Percentiles rank a stretch among this genome's conserved stretches.
phyloP scores from a whole-genome alignment of 2,329 filamentous ascomycete species.

The Domatiomyces catenatus region DNA sequence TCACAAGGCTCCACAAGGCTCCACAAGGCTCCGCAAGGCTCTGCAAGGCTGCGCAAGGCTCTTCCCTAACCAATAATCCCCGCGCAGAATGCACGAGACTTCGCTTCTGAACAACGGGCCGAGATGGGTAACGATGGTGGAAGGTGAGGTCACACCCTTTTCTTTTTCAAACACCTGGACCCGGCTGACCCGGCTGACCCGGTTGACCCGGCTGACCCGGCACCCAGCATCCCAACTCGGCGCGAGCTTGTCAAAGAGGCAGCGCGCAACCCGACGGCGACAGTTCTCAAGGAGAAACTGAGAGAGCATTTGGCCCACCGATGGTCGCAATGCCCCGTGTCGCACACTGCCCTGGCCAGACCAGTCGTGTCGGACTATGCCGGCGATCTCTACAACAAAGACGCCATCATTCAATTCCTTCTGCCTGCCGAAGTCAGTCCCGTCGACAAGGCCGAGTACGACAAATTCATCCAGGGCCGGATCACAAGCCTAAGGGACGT shows the following conservation, averaged over 20 bases:
- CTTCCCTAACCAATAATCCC: background rate
- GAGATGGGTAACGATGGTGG: slow-evolving; percentile 89
- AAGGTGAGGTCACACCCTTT: slow-evolving; percentile 32
- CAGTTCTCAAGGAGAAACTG: slow-evolving; percentile 76
- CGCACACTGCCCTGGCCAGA: slow-evolving; percentile 54
- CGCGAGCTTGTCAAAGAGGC: slow-evolving; percentile 93
- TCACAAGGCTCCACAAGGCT: background rate
- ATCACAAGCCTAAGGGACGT: slow-evolving; percentile 76
- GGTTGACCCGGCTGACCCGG: slow-evolving; percentile 2
- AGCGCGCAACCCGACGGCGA: slow-evolving; percentile 63
- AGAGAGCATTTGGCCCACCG: slow-evolving; percentile 72
- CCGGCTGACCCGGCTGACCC: background rate
- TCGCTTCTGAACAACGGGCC: background rate
- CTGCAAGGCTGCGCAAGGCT: background rate
- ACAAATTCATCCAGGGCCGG: slow-evolving; percentile 42
- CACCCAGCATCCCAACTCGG: slow-evolving; percentile 66
- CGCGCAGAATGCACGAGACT: background rate
- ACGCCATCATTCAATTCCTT: slow-evolving; percentile 61
- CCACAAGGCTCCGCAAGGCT: background rate
- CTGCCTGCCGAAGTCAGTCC: slow-evolving; percentile 40
- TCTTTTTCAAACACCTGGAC: background rate
- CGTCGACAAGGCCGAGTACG: slow-evolving; percentile 43
- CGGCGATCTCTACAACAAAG: slow-evolving; percentile 88
- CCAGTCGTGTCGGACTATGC: slow-evolving; percentile 71
- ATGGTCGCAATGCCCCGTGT: slow-evolving; percentile 82